Evolutionary conservation across 2,329 filamentous ascomycete species (phyloP).

Genomic region (Botrytis aclada): DNA sequence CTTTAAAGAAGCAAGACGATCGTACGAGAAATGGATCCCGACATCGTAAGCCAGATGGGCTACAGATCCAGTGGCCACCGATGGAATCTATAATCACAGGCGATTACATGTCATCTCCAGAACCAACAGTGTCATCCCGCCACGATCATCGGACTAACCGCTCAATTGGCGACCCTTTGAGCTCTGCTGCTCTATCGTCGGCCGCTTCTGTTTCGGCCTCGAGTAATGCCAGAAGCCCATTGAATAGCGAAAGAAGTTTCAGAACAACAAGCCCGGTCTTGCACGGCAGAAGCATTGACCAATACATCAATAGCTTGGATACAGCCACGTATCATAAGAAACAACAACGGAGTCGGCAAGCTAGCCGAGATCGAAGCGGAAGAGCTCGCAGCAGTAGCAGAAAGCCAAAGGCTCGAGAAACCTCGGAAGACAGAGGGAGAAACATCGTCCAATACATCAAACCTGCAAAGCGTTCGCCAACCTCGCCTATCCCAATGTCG

Average conservation of each 20-base stretch:
- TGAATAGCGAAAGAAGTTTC: conserved; percentile 46
- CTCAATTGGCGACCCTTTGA: conserved; percentile 29
- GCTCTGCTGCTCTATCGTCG: conserved; percentile 43
- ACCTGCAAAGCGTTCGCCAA: conserved; percentile 80
- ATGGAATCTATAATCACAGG: conserved; percentile 49
- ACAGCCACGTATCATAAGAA: conserved; percentile 64
- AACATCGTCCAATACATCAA: conserved; percentile 58
- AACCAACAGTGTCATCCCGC: conserved; percentile 51
- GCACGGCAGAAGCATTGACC: conserved; percentile 67
- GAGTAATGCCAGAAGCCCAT: conserved; percentile 43
- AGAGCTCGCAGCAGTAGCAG: conserved; percentile 48
- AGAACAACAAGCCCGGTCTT: conserved; percentile 52
- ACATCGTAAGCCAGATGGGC: conserved; percentile 72
- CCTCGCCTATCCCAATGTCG: conserved; percentile 91
- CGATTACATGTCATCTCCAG: conserved; percentile 54
- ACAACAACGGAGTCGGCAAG: conserved; percentile 47
- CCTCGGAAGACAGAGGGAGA: conserved; percentile 69
- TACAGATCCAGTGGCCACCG: conserved; percentile 61
- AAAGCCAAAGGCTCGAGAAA: conserved; percentile 53
- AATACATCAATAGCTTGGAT: conserved; percentile 84
- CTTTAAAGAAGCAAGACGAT: conserved; percentile 57
- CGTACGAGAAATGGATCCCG: conserved; percentile 67
- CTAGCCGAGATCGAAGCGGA: conserved; percentile 43
- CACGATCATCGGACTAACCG: conserved; percentile 42
- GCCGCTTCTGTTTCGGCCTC: conserved; percentile 55